Evolutionary conservation across 768 basidiomycete genomes (phyloP).

Genomic region (Clitopilus hobsonii): DNA sequence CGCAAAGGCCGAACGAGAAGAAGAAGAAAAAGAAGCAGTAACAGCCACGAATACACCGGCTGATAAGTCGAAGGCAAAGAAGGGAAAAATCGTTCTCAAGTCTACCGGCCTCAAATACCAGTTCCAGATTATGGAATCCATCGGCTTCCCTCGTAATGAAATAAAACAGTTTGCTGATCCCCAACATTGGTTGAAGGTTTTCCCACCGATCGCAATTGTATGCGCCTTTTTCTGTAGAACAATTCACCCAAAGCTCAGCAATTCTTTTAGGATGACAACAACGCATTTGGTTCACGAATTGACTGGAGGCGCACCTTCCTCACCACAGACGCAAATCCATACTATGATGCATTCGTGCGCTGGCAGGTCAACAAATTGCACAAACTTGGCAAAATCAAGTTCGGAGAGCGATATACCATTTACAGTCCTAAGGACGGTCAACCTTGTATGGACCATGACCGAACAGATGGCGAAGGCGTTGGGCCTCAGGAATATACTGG

Average conservation of each 20-base stretch:
- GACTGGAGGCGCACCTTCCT: conserved; percentile 96
- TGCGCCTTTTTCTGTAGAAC: conserved; percentile 20
- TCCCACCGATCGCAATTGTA: conserved; percentile 92
- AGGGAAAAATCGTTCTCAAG: conserved; percentile 92
- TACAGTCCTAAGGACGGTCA: conserved; percentile 99
- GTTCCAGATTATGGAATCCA: conserved; percentile 98
- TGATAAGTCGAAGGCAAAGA: conserved; percentile 80
- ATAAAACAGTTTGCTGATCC: conserved; percentile 98
- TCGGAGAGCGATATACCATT: conserved; percentile 96
- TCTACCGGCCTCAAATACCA: conserved; percentile 93
- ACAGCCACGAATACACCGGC: conserved; percentile 36
- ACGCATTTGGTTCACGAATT: conserved; percentile 86
- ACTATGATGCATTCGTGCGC: conserved; percentile 94
- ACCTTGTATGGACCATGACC: conserved; percentile 99
- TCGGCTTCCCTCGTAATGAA: conserved; percentile 81
- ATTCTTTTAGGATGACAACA: conserved; percentile 55
- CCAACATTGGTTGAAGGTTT: conserved; percentile 87
- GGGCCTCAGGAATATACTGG: conserved; percentile 95
- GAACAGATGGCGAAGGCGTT: conserved; percentile 88
- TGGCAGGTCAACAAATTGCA: conserved; percentile 98
- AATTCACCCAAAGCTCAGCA: neutral
- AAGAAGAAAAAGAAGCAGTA: conserved; percentile 20
- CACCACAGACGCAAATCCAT: conserved; percentile 94
- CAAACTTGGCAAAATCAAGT: conserved; percentile 88
- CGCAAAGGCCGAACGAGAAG: conserved; percentile 42